These are phyloP conservation scores for Saccharum hybrid DNA, from an alignment of 202 grass and related monocot genomes.

Conservation along the genomic window DNA sequence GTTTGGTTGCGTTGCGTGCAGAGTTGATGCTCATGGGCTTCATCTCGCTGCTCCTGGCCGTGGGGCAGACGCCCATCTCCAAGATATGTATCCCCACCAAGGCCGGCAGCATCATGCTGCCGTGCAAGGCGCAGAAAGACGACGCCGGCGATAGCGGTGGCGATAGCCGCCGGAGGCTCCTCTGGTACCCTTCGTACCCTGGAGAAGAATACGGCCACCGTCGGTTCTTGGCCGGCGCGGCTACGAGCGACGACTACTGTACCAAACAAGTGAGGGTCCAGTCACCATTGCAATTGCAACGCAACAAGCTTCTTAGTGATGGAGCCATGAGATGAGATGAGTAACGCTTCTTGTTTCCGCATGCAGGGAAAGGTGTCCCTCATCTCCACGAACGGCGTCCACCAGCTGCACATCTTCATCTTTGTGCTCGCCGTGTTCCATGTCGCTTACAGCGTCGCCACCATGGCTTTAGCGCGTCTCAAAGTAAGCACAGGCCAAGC, in stretches of 20 bases:
- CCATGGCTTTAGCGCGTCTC: slow-evolving; percentile 56
- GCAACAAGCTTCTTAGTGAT: no score
- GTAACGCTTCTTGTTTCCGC: background rate
- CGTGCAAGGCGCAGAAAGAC: slow-evolving; percentile 38
- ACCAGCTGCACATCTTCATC: slow-evolving; percentile 80
- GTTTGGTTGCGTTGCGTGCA: slow-evolving; percentile 27
- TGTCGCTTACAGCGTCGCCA: slow-evolving; percentile 63
- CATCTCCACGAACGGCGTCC: slow-evolving; percentile 51
- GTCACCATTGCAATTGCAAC: background rate
- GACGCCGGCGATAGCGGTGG: no score
- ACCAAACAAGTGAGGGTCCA: background rate
- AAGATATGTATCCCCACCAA: slow-evolving; percentile 65
- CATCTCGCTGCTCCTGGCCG: slow-evolving; percentile 81
- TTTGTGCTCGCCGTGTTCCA: slow-evolving; percentile 77
- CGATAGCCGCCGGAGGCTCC: slow-evolving; percentile 39
- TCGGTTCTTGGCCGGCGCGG: slow-evolving; percentile 32
- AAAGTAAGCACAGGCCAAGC: slow-evolving; percentile 55
- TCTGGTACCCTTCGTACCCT: background rate
- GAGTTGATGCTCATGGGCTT: slow-evolving; percentile 97
- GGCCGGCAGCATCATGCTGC: slow-evolving; percentile 62
- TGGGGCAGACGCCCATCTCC: slow-evolving; percentile 54
- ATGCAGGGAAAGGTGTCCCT: slow-evolving; percentile 64
- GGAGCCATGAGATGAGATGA: background rate
- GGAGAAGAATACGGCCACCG: slow-evolving; percentile 32
- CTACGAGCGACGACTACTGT: background rate